A percentile compares a stretch with the other conserved stretches of the same genome.
These are phyloP conservation scores for Coemansia sp. DNA, from an alignment of 192 early-diverging fungal species.

Conservation along the genomic window DNA sequence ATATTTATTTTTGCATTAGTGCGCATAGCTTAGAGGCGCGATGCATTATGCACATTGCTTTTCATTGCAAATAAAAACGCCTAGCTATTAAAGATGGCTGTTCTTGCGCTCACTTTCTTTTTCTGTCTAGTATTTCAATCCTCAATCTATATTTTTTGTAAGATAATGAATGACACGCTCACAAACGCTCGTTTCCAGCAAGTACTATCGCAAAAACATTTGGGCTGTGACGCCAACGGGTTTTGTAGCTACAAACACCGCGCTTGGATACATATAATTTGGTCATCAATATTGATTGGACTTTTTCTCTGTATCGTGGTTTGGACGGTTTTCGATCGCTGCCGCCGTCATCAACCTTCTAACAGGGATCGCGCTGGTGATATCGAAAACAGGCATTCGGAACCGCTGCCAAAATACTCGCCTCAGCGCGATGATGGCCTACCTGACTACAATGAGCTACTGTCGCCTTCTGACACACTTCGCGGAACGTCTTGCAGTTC, in stretches of 20 bases:
- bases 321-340: slow-evolving; percentile 4
- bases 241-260: slow-evolving; percentile 23
- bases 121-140: not conserved
- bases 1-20: not conserved
- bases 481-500: not conserved
- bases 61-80: not conserved
- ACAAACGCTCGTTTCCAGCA: not conserved
- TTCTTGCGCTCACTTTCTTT: not conserved
- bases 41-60: not conserved
- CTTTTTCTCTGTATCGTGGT: slow-evolving; percentile 5
- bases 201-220: not conserved
- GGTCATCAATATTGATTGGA: slow-evolving; percentile 13
- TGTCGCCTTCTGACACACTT: not conserved
- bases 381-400: slow-evolving; percentile 13
- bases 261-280: slow-evolving; percentile 25
- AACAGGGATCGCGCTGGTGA: not conserved
- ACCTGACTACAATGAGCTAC: not conserved
- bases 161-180: not conserved
- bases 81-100: not conserved
- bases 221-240: slow-evolving; percentile 20
- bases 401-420: slow-evolving; percentile 38
- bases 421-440: slow-evolving; percentile 12
- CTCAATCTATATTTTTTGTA: not conserved
- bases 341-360: slow-evolving; percentile 9
- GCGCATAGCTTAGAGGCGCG: not conserved